phyloP scores from a whole-genome alignment of 768 basidiomycete species.

The Cubamyces sp. region DNA sequence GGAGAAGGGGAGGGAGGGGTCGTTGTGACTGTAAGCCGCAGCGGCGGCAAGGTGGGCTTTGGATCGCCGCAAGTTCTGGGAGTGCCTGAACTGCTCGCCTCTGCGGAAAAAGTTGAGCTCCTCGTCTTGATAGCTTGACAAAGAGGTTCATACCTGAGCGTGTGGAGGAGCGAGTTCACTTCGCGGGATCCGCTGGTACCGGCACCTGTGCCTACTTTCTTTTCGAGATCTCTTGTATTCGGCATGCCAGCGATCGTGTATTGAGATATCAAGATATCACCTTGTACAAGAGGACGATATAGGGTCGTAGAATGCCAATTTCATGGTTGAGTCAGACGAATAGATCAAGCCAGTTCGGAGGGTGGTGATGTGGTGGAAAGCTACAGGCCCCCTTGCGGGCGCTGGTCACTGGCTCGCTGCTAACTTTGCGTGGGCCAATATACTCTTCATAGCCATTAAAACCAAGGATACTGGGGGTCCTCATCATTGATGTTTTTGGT shows the following conservation, averaged over 20 bases:
- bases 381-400: too few relatives aligned
- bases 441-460: too few relatives aligned
- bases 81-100: slow-evolving; percentile 73
- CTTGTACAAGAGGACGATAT: neutral
- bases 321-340: slow-evolving; percentile 7
- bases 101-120: slow-evolving; percentile 39
- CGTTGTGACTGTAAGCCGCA: slow-evolving; percentile 37
- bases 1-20: slow-evolving; percentile 50
- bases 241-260: neutral
- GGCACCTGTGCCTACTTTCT: neutral
- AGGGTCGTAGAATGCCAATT: neutral
- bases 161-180: slow-evolving; percentile 56
- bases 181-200: slow-evolving; percentile 21
- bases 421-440: too few relatives aligned
- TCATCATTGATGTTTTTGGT: too few relatives aligned
- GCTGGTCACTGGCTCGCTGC: too few relatives aligned
- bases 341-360: neutral
- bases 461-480: too few relatives aligned
- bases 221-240: slow-evolving; percentile 1
- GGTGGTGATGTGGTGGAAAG: neutral
- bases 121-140: neutral
- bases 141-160: slow-evolving; percentile 46
- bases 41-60: slow-evolving; percentile 14
- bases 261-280: neutral
- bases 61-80: slow-evolving; percentile 52